Evolutionary conservation across 192 early-diverging fungal species (phyloP), one percentile per base, ranked within the genome.

Genomic region (Backusella mclennaniae): DNA sequence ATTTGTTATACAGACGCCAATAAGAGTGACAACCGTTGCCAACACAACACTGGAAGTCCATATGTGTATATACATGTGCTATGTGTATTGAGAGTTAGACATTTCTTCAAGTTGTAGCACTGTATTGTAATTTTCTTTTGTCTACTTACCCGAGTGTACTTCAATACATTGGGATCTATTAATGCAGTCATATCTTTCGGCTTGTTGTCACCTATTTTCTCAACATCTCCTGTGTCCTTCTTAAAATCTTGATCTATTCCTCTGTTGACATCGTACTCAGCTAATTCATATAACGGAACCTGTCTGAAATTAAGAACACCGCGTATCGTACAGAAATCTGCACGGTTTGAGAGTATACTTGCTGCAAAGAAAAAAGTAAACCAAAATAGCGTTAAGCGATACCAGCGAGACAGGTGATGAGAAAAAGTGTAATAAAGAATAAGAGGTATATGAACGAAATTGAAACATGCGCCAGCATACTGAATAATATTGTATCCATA

Each of bases 241-340:
- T 69, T 69, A 12, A 35, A 35, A 26, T 69, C 68, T 69, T 38
- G 36, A 63, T 63, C 56, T 26, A 63, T 63, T 29, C 56, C 56
- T 63, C 56, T 63, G 19, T 39, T 21, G 1, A 21, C 3, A 38
- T 69, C 35, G 3, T 75, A 66, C 33, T 69, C 71, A 6, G 63
- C 69, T 11, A 81, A 23, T 26, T 81, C 79, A 44, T 81, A 81
- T 6, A 73, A 26, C 5, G 69, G 75, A 14, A 76, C 42, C 23
- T 77, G 66, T n/a, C 79, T 36, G 21, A 70, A 36, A 19, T 73
- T 71, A 14, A 59, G 21, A 8, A 44, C 26, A 17, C 35, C 79
- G 2, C 71, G 69, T 35, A 77, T 44, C 1, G 71, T 59, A 69
- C 79, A 81, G 35, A 77, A 73, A 21, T 76, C 79, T 5, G 72